These are phyloP conservation scores for Salvia miltiorrhiza DNA, from an alignment of 257 asterid genomes.

Conservation along the genomic window DNA sequence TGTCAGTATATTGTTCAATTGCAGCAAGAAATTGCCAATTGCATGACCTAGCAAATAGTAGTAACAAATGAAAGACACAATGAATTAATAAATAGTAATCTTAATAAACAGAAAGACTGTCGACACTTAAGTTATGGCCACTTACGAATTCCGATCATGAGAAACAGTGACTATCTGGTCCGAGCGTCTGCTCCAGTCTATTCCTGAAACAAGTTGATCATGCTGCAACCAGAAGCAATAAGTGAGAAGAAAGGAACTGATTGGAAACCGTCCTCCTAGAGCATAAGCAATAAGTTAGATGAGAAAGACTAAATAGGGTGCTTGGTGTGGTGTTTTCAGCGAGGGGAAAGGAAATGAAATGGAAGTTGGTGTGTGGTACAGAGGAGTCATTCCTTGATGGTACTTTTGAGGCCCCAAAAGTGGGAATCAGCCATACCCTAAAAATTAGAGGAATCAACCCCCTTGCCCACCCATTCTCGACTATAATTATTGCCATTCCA, in stretches of 20 bases:
- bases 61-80: slow-evolving; percentile 3
- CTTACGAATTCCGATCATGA: slow-evolving; percentile 99
- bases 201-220: slow-evolving; percentile 96
- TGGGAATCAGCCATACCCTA: not conserved
- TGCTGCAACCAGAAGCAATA: slow-evolving; percentile 60
- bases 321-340: not conserved
- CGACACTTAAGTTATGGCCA: slow-evolving; percentile 19
- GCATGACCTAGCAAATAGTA: slow-evolving; percentile 9
- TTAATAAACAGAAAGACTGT: not conserved
- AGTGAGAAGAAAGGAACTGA: slow-evolving; percentile 18
- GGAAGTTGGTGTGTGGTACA: not conserved
- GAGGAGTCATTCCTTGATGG: not conserved
- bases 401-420: not conserved
- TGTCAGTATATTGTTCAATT: slow-evolving; percentile 2
- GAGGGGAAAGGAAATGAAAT: not conserved
- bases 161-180: slow-evolving; percentile 93
- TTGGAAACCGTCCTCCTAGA: not conserved
- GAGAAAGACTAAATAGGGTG: not conserved
- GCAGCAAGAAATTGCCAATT: slow-evolving; percentile 15
- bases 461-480: not conserved
- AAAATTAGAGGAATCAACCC: not conserved
- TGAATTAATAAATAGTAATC: slow-evolving; percentile 4
- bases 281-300: not conserved
- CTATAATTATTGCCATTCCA: not conserved
- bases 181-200: slow-evolving; percentile 84